Percentiles rank a stretch among this genome's conserved stretches.
These are phyloP conservation scores for Aspergillus baeticus DNA, from an alignment of 495 filamentous ascomycete genomes.

Conservation along the genomic window DNA sequence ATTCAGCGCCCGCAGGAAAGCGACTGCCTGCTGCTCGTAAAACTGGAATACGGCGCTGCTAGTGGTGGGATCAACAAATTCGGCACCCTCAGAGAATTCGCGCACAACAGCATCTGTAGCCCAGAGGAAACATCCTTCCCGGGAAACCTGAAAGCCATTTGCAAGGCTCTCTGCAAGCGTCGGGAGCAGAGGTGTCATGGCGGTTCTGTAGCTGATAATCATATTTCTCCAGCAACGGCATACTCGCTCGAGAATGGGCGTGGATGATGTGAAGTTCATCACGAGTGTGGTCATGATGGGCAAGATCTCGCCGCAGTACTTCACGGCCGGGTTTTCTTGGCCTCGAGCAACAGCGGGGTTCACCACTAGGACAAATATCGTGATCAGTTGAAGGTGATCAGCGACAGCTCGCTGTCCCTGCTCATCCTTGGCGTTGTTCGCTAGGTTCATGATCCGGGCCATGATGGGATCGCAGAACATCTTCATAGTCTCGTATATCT, in stretches of 20 bases:
- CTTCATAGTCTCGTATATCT: conserved; percentile 80
- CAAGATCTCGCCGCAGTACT: conserved; percentile 93
- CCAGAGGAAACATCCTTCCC: conserved; percentile 97
- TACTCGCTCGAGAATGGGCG: conserved; percentile 88
- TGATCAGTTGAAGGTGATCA: conserved; percentile 87
- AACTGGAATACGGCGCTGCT: conserved; percentile 89
- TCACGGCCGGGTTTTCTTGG: conserved; percentile 84
- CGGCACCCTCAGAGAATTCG: conserved; percentile 87
- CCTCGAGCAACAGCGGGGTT: conserved; percentile 71
- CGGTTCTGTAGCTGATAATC: conserved; percentile 91
- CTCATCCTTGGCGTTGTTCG: conserved; percentile 79
- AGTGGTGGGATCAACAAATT: conserved; percentile 78
- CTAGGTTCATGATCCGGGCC: conserved; percentile 78
- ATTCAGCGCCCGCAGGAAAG: conserved; percentile 85
- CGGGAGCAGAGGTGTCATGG: conserved; percentile 81
- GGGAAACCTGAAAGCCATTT: conserved; percentile 76
- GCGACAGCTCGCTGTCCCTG: conserved; percentile 78
- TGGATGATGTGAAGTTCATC: conserved; percentile 77
- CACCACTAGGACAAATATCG: conserved; percentile 80
- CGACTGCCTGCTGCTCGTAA: conserved; percentile 86
- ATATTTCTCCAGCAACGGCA: conserved; percentile 94
- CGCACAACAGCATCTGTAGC: conserved; percentile 91
- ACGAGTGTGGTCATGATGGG: conserved; percentile 80
- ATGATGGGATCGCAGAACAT: conserved; percentile 94
- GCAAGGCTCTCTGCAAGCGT: conserved; percentile 84